phyloP scores from a whole-genome alignment of 2,329 filamentous ascomycete genomes.

The Paraconiothyrium brasiliense region DNA sequence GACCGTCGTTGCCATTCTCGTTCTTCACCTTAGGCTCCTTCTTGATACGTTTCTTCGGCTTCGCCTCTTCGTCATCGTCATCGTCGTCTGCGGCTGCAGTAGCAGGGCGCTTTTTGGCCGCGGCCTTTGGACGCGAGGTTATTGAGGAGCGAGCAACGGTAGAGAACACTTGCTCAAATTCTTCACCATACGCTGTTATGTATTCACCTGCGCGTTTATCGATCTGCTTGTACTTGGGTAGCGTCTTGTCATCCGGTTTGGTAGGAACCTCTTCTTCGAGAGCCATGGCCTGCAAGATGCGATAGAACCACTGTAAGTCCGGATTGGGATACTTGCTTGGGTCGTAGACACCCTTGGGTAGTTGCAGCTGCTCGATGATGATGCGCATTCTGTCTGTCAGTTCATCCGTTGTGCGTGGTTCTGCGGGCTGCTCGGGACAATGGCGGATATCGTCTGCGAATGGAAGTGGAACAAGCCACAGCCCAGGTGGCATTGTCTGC shows the following conservation, averaged over 20 bases:
- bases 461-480: conserved; percentile 89
- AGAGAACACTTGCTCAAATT: conserved; percentile 68
- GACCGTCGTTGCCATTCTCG: conserved; percentile 34
- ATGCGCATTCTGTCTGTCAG: conserved; percentile 84
- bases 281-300: conserved; percentile 88
- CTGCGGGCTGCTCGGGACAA: conserved; percentile 70
- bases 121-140: conserved; percentile 48
- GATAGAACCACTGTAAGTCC: conserved; percentile 95
- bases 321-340: conserved; percentile 91
- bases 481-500: conserved; percentile 78
- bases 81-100: conserved; percentile 25
- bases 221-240: conserved; percentile 87
- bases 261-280: conserved; percentile 90
- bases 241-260: conserved; percentile 76
- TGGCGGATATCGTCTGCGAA: conserved; percentile 88
- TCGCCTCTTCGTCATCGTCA: conserved; percentile 32
- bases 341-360: conserved; percentile 86
- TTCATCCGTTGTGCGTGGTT: conserved; percentile 63
- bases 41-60: conserved; percentile 39
- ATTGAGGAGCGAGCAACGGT: conserved; percentile 52
- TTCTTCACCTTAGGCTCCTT: conserved; percentile 36
- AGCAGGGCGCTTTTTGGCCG: conserved; percentile 54
- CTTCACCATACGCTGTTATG: conserved; percentile 78
- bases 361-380: conserved; percentile 84
- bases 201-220: conserved; percentile 83